Percentiles rank a stretch among this genome's conserved stretches.
These are phyloP conservation scores for Arabis hirsuta DNA, from an alignment of 345 rosid species.

Conservation along the genomic window DNA sequence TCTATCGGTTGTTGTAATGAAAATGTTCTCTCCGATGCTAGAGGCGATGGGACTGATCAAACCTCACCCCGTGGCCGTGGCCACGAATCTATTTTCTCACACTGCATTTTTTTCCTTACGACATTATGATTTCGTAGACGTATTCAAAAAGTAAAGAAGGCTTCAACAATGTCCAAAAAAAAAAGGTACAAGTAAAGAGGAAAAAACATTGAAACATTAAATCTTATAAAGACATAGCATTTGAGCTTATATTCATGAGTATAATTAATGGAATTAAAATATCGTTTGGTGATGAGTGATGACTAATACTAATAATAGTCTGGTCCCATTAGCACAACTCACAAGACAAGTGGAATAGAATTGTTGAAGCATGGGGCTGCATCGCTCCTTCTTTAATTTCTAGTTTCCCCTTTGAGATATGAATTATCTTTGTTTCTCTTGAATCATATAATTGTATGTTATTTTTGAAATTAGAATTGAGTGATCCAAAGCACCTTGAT, in stretches of 20 bases:
- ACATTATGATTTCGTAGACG: too few relatives aligned
- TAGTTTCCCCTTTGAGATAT: not conserved
- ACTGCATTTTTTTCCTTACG: too few relatives aligned
- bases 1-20: too few relatives aligned
- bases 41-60: too few relatives aligned
- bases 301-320: constrained; percentile 27
- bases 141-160: not conserved
- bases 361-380: constrained; percentile 21
- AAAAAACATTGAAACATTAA: not conserved
- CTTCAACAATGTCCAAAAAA: too few relatives aligned
- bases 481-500: not conserved
- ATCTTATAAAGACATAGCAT: not conserved
- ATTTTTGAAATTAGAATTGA: not conserved
- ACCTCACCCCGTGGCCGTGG: too few relatives aligned
- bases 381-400: not conserved
- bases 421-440: not conserved
- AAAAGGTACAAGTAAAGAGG: not conserved
- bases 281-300: constrained; percentile 17
- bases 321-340: constrained; percentile 31
- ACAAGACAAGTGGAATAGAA: constrained; percentile 21
- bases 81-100: too few relatives aligned
- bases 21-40: too few relatives aligned
- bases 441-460: not conserved
- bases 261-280: not conserved
- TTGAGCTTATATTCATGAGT: constrained; percentile 19